Evolutionary conservation across 441 rosid species (phyloP), one percentile per base, ranked within the genome.

Genomic region (Syzygium syzygioides): DNA sequence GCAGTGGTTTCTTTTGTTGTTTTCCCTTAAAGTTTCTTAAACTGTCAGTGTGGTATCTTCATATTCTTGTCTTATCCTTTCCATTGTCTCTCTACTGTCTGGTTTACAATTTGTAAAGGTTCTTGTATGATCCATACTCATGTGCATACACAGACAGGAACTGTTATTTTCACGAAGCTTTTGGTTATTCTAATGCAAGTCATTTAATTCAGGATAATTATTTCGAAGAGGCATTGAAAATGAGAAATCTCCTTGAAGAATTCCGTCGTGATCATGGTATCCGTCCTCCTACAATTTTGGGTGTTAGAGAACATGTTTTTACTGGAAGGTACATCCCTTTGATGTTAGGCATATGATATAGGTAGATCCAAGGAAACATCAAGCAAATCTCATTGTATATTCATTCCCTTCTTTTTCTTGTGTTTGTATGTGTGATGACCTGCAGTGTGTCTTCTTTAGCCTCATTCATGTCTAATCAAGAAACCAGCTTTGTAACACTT

Each of bases 391-490:
- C 87, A 86, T 54, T 41, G 28, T 48, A 25, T 71, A 55, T 32
- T 68, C 23, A 20, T 85, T 76, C 83, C 52, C 52, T 76, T 41
- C 83, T 60, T 86, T 48, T 54, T 85, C 52, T 88, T 88, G 86
- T 87, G 48, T 88, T 66, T 86, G 45, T 90, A 41, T 89, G 87
- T 90, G 60, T 86, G 34, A 68, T 86, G 84, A 71, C 91, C 28
- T 93, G 93, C 97, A 97, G 99, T 95, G 99, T 98, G 89, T 98
- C 99, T 90, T 97, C 99, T 91, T 93, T 98, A 90, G 99, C 99
- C 62, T 96, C 90, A 55, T 97, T 98, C 91, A 98, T 98, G 99
- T 98, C 99, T 89, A 94, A 94, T 91, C 99, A 98, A 92, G 99
- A 98, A 93, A 92, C 96, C 66, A 94, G 99, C 94, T 98, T 98